Conservation (phyloP, 805 yeast genomes). For the Saturnispora serradocipensis region DNA sequence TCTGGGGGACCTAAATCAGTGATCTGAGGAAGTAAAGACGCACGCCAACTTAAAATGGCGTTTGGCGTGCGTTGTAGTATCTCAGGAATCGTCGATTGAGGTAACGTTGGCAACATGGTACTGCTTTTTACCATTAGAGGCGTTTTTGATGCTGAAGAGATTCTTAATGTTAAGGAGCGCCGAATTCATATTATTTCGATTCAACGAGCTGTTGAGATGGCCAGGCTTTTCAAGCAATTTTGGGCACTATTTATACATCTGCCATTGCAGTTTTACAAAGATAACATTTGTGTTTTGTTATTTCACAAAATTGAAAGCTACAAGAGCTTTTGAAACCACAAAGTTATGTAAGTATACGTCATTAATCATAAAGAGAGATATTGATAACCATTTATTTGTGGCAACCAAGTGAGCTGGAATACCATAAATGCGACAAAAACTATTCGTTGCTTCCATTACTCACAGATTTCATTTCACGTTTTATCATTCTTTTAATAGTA, state of each 20-base stretch:
- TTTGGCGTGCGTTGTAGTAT: constrained; percentile 40
- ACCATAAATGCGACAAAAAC: no score
- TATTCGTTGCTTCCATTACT: no score
- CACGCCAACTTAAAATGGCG: constrained; percentile 54
- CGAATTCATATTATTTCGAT: neutral
- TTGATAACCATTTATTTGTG: no score
- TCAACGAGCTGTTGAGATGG: neutral
- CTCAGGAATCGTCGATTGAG: constrained; percentile 27
- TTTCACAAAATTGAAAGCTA: no score
- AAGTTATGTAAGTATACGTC: no score
- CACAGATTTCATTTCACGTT: neutral
- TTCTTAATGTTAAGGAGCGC: neutral
- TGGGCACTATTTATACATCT: no score
- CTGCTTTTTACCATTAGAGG: neutral
- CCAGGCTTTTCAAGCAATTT: neutral
- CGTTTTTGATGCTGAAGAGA: neutral
- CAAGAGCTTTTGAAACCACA: no score
- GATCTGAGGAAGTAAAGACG: constrained; percentile 47
- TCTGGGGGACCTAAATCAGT: constrained; percentile 69
- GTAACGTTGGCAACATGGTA: neutral
- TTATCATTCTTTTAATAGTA: neutral
- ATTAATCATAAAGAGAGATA: no score
- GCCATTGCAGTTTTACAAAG: no score
- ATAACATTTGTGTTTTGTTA: no score
- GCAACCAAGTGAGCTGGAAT: no score